Evolutionary conservation across 1,284 basidiomycete species (phyloP).

Genomic region (Rhodotorula mucilaginosa): DNA sequence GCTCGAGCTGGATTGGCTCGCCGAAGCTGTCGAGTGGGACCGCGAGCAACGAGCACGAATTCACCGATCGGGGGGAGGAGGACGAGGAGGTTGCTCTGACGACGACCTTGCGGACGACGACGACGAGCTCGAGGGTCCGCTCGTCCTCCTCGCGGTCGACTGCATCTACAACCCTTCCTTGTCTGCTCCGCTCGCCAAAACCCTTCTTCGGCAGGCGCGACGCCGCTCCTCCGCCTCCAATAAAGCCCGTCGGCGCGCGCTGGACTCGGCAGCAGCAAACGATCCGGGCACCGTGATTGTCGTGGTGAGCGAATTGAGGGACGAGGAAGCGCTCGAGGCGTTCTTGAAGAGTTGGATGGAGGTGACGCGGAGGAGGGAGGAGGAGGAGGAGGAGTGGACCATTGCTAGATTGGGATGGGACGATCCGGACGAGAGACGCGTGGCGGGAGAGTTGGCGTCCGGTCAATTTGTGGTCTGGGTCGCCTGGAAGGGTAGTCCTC

Average conservation of each 20-base stretch:
- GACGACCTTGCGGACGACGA: not conserved
- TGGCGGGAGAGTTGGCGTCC: not conserved
- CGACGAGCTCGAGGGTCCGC: not conserved
- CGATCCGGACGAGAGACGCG: not conserved
- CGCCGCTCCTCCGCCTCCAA: not conserved
- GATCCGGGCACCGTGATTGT: conserved; percentile 18
- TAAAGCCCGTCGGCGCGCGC: no score
- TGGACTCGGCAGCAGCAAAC: no score
- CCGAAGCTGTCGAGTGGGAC: not conserved
- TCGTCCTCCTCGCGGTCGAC: conserved; percentile 35
- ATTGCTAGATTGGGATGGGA: conserved; percentile 17
- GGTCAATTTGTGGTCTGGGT: conserved; percentile 24
- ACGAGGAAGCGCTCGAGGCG: conserved; percentile 30
- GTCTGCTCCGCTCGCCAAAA: conserved; percentile 23
- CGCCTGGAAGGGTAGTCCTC: conserved; percentile 6
- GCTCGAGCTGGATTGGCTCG: conserved; percentile 10
- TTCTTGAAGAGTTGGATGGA: conserved; percentile 26
- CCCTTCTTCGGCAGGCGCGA: conserved; percentile 21
- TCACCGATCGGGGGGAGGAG: not conserved
- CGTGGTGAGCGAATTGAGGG: conserved; percentile 31
- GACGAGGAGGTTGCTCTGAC: not conserved
- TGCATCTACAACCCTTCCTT: conserved; percentile 42
- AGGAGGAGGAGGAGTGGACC: conserved; percentile 11
- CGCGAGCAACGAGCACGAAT: not conserved
- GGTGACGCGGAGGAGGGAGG: not conserved